A percentile compares a stretch with the other conserved stretches of the same genome.
Conservation (phyloP, 495 filamentous ascomycete genomes). For the Terfezia boudieri region DNA sequence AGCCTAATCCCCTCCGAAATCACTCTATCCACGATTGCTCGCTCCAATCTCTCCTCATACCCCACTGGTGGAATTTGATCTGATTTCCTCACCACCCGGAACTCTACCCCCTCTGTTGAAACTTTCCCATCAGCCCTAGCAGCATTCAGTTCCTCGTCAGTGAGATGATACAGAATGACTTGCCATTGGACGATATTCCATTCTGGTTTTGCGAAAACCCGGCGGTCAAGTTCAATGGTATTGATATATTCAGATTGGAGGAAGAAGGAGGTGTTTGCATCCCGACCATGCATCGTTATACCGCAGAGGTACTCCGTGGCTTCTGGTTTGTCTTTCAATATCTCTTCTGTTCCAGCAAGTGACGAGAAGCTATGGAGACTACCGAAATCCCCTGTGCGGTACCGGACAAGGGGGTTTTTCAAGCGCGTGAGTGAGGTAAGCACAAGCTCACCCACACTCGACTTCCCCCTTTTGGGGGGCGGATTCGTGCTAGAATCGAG, state of each 20-base stretch:
- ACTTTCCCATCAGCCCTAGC: background rate
- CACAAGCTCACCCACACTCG: constrained; percentile 14
- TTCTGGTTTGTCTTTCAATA: background rate
- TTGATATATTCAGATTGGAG: constrained; percentile 19
- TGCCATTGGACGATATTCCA: constrained; percentile 22
- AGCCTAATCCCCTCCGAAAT: background rate
- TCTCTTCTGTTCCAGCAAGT: background rate
- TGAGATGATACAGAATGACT: constrained; percentile 14
- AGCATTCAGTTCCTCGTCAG: background rate
- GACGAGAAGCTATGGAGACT: constrained; percentile 18
- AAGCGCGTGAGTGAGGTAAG: constrained; percentile 22
- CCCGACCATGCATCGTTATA: constrained; percentile 19
- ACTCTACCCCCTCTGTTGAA: constrained; percentile 5
- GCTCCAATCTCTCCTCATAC: background rate
- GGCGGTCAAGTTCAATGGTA: constrained; percentile 7
- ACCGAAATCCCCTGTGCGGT: constrained; percentile 21
- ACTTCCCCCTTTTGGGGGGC: too few relatives aligned
- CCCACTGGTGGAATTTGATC: background rate
- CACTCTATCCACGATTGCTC: background rate
- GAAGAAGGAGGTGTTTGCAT: constrained; percentile 21
- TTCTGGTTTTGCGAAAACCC: constrained; percentile 7
- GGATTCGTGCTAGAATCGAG: too few relatives aligned
- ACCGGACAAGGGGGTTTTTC: constrained; percentile 23
- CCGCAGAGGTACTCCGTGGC: constrained; percentile 6
- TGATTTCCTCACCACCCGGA: constrained; percentile 7